phyloP scores from a whole-genome alignment of 192 early-diverging fungal genomes.

The Oehlia diaphana region DNA sequence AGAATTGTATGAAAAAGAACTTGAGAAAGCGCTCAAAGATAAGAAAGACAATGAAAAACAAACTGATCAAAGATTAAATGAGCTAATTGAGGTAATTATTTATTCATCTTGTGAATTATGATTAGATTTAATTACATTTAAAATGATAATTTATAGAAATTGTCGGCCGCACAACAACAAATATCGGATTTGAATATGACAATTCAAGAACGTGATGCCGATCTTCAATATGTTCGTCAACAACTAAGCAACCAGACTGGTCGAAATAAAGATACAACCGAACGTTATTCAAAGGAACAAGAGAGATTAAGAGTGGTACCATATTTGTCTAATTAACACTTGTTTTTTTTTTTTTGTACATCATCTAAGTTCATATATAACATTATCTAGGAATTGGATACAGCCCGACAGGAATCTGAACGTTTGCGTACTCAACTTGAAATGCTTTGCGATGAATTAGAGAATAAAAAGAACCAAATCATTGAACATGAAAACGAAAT shows the following conservation, averaged over 20 bases:
- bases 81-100: slow-evolving; percentile 35
- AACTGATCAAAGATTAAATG: slow-evolving; percentile 29
- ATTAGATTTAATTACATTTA: neutral
- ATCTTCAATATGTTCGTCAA: slow-evolving; percentile 36
- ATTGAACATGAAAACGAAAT: slow-evolving; percentile 38
- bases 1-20: slow-evolving; percentile 29
- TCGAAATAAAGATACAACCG: slow-evolving; percentile 39
- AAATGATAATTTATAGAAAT: slow-evolving; percentile 29
- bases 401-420: slow-evolving; percentile 38
- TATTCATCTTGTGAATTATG: neutral
- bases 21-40: slow-evolving; percentile 25
- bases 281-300: slow-evolving; percentile 42
- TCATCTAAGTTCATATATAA: neutral
- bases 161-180: slow-evolving; percentile 31
- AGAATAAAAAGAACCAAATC: slow-evolving; percentile 35
- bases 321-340: neutral
- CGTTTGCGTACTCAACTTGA: slow-evolving; percentile 32
- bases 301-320: slow-evolving; percentile 36
- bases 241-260: slow-evolving; percentile 36
- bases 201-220: slow-evolving; percentile 40
- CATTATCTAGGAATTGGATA: slow-evolving; percentile 37
- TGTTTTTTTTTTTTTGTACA: neutral
- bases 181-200: slow-evolving; percentile 35
- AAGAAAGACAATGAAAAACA: slow-evolving; percentile 33
- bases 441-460: slow-evolving; percentile 20